These are phyloP conservation scores for Hypoxylon sp. DNA, from an alignment of 2,329 filamentous ascomycete genomes.

Conservation along the genomic window DNA sequence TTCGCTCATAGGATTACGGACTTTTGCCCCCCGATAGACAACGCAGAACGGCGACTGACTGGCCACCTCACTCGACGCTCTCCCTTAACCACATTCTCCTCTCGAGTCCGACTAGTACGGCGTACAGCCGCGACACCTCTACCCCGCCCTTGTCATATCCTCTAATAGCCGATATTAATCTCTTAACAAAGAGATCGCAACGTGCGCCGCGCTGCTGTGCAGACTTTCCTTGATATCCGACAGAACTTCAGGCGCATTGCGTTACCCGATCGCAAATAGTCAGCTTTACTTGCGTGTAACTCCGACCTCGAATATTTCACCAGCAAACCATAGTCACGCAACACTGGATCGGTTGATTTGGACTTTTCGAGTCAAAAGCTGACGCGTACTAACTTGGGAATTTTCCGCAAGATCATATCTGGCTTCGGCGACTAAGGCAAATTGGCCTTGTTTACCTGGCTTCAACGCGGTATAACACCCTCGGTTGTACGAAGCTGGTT, in stretches of 20 bases:
- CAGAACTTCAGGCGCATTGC: slow-evolving; percentile 18
- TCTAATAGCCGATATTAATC: slow-evolving; percentile 2
- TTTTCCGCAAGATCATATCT: neutral
- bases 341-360: neutral
- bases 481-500: slow-evolving; percentile 6
- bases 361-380: slow-evolving; percentile 17
- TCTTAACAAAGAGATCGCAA: slow-evolving; percentile 21
- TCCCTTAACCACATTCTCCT: slow-evolving; percentile 19
- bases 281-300: slow-evolving; percentile 11
- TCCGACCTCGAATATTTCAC: slow-evolving; percentile 5
- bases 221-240: slow-evolving; percentile 26
- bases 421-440: neutral
- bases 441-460: neutral
- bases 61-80: slow-evolving; percentile 14
- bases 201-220: slow-evolving; percentile 26
- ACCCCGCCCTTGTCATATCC: slow-evolving; percentile 27
- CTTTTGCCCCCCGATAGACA: slow-evolving; percentile 13
- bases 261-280: slow-evolving; percentile 14
- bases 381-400: slow-evolving; percentile 29
- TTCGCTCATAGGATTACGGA: slow-evolving; percentile 24
- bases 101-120: slow-evolving; percentile 18
- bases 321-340: slow-evolving; percentile 6
- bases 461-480: neutral
- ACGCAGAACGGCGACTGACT: slow-evolving; percentile 19
- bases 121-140: slow-evolving; percentile 14